Percentiles rank a stretch among this genome's conserved stretches.
Evolutionary conservation across 2,329 filamentous ascomycete species (phyloP).

Genomic region (Coniochaeta prunicola): DNA sequence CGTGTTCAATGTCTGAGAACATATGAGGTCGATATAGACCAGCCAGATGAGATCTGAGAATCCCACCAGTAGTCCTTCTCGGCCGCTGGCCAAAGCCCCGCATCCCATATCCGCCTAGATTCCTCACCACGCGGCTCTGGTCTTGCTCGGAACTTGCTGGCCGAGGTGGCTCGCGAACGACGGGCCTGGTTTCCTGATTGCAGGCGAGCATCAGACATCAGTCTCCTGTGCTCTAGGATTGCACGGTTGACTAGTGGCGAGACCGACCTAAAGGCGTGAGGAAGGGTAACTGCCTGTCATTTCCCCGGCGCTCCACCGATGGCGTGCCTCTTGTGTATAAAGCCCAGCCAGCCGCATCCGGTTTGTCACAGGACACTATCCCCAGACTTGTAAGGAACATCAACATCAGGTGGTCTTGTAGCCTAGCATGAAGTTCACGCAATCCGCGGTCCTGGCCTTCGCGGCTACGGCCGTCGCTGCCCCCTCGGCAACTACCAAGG

Average conservation of each 20-base stretch:
- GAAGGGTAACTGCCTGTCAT: background rate
- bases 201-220: slow-evolving; percentile 6
- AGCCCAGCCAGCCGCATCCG: slow-evolving; percentile 10
- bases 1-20: slow-evolving; percentile 9
- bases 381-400: slow-evolving; percentile 6
- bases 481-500: slow-evolving; percentile 19
- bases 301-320: slow-evolving; percentile 1
- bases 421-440: slow-evolving; percentile 27
- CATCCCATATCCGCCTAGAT: slow-evolving; percentile 13
- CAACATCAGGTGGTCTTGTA: slow-evolving; percentile 4
- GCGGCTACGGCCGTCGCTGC: slow-evolving; percentile 25
- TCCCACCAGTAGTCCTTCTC: slow-evolving; percentile 11
- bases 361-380: slow-evolving; percentile 1
- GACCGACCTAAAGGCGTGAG: slow-evolving; percentile 2
- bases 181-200: slow-evolving; percentile 29
- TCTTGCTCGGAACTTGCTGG: slow-evolving; percentile 19
- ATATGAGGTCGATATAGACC: slow-evolving; percentile 15
- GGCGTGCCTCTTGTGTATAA: slow-evolving; percentile 14
- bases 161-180: slow-evolving; percentile 16
- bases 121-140: slow-evolving; percentile 13
- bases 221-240: slow-evolving; percentile 1
- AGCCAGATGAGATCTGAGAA: slow-evolving; percentile 13
- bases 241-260: background rate
- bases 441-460: slow-evolving; percentile 25
- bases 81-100: slow-evolving; percentile 12